phyloP scores from a whole-genome alignment of 305 asterid genomes.

The Fraxinus sp. region DNA sequence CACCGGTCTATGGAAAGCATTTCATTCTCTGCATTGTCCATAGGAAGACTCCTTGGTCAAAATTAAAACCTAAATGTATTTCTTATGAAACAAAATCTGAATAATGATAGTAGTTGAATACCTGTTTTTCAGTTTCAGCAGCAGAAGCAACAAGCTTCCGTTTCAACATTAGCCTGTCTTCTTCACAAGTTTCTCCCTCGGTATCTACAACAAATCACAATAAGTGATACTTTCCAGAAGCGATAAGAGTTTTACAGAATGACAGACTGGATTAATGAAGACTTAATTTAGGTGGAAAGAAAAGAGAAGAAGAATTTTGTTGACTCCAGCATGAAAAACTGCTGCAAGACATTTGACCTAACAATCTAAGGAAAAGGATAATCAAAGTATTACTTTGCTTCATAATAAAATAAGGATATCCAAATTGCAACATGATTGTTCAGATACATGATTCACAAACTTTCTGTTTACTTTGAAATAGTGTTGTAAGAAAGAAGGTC shows the following conservation, averaged over 20 bases:
- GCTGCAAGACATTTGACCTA: not conserved
- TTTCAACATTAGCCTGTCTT: constrained; percentile 57
- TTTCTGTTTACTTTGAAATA: not conserved
- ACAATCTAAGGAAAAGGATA: not conserved
- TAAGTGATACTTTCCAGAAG: not conserved
- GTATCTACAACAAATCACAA: constrained; percentile 50
- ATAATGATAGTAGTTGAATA: constrained; percentile 16
- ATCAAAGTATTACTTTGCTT: not conserved
- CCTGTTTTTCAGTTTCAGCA: constrained; percentile 88
- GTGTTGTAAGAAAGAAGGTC: not conserved
- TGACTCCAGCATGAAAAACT: not conserved
- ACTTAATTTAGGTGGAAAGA: not conserved
- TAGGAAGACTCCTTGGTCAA: constrained; percentile 11
- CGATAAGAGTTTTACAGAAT: not conserved
- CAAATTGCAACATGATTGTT: not conserved
- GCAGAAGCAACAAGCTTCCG: constrained; percentile 78
- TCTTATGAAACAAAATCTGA: constrained; percentile 5
- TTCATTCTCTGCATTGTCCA: constrained; percentile 74
- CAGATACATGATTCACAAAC: not conserved
- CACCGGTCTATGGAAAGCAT: constrained; percentile 58
- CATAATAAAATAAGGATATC: not conserved
- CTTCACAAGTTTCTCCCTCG: constrained; percentile 64
- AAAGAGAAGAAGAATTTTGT: not conserved
- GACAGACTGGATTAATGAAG: not conserved
- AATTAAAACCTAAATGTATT: constrained; percentile 14